Evolutionary conservation across 495 filamentous ascomycete species (phyloP).

Genomic region (Tuber indicum): DNA sequence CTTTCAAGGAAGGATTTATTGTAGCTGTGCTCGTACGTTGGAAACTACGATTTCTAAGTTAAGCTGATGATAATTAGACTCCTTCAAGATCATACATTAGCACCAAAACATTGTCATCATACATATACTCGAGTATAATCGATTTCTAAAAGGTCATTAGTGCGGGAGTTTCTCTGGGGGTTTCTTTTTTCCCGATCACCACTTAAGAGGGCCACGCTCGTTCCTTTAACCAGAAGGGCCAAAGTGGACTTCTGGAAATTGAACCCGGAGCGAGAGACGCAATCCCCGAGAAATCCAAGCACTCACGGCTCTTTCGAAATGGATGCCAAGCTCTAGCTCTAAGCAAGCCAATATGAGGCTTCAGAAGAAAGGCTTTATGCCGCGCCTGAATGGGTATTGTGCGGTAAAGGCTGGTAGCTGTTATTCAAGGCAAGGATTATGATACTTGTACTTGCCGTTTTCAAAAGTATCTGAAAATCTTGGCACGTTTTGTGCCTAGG

Average conservation of each 20-base stretch:
- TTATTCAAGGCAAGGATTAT: not conserved
- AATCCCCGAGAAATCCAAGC: not conserved
- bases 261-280: not conserved
- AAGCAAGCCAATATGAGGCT: not conserved
- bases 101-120: not conserved
- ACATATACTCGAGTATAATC: not conserved
- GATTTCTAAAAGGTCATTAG: not conserved
- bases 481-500: too few species aligned
- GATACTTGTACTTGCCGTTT: too few species aligned
- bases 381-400: not conserved
- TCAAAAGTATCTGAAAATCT: too few species aligned
- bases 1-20: not conserved
- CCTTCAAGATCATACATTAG: not conserved
- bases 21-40: not conserved
- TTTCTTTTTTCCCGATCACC: not conserved
- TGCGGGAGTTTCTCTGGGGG: not conserved
- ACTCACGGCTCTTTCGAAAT: not conserved
- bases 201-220: not conserved
- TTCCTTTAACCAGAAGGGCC: not conserved
- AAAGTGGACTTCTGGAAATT: not conserved
- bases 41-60: not conserved
- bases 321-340: not conserved
- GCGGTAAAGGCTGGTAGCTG: not conserved
- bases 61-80: not conserved
- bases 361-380: not conserved